A percentile compares a stretch with the other conserved stretches of the same genome.
phyloP scores from a whole-genome alignment of 768 basidiomycete genomes.

The Pulveroboletus sp. region DNA sequence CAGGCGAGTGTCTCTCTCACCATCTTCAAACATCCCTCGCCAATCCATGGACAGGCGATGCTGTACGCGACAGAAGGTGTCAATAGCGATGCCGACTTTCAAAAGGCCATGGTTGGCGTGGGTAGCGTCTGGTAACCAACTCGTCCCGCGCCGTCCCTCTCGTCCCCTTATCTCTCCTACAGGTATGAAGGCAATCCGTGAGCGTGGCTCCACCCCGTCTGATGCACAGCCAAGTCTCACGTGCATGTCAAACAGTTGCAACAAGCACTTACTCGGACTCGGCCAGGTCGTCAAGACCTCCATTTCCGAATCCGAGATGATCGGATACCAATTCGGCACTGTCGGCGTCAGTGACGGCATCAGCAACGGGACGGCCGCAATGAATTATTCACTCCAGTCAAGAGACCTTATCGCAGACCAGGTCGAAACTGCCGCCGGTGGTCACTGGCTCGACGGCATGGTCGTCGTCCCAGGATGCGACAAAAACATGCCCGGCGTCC shows the following conservation, averaged over 20 bases:
- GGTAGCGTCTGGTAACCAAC: slow-evolving; percentile 86
- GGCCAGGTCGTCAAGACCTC: slow-evolving; percentile 87
- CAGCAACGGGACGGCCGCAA: slow-evolving; percentile 93
- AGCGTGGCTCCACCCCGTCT: slow-evolving; percentile 30
- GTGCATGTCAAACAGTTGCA: slow-evolving; percentile 59
- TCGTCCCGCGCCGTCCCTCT: slow-evolving; percentile 3
- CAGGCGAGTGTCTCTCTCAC: slow-evolving; percentile 61
- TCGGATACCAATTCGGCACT: slow-evolving; percentile 97
- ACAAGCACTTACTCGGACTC: slow-evolving; percentile 84
- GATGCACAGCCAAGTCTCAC: background rate
- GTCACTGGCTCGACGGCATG: slow-evolving; percentile 98
- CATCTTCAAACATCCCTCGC: background rate
- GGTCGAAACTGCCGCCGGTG: slow-evolving; percentile 93
- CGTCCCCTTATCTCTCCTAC: slow-evolving; percentile 14
- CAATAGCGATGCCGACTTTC: slow-evolving; percentile 71
- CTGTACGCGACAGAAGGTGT: slow-evolving; percentile 97
- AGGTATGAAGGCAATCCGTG: slow-evolving; percentile 99
- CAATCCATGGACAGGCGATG: slow-evolving; percentile 68
- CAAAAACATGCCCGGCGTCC: slow-evolving; percentile 99
- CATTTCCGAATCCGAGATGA: slow-evolving; percentile 60
- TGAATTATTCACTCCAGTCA: slow-evolving; percentile 95
- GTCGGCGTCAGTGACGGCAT: slow-evolving; percentile 98
- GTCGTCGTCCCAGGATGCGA: slow-evolving; percentile 97
- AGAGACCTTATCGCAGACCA: slow-evolving; percentile 97
- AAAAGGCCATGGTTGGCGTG: slow-evolving; percentile 96